Evolutionary conservation across 495 filamentous ascomycete genomes (phyloP), one percentile per base, ranked within the genome.

Genomic region (Elaphomyces granulatus): DNA sequence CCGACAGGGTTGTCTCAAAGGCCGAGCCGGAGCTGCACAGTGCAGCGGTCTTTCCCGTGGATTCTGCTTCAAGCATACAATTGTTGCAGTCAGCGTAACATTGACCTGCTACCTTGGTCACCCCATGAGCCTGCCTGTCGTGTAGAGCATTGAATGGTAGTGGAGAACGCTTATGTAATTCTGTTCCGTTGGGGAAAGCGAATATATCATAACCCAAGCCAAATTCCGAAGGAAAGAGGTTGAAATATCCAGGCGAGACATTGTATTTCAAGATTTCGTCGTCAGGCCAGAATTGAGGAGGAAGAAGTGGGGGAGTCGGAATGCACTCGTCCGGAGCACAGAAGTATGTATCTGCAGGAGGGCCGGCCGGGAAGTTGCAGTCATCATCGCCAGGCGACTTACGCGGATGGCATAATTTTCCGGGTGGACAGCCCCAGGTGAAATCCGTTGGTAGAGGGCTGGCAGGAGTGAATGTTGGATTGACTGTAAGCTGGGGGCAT

Each of bases 361-460:
- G 43, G 3, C 46, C 46, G 10, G 15, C 43, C 23, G 41, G 42
- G 20, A 49, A 49, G 21, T 49, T 49, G 35, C 43, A 45, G 20
- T 36, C 34, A 12, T 26, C 35, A 16, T 38, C 15, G 4, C 12
- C 34, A 4, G 41, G 30, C 15, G 36, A 36, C 21, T 23, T 37
- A n/a, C 36, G 37, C 1, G 46, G 47, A 26, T 55, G 44, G 54
- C 80, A 85, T 15, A 83, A 55, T 10, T 44, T 74, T 1, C 80
- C 79, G 8, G 80, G 74, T 7, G 54, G 38, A 44, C 80, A 18
- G 45, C 44, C 12, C 45, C 45, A 47, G 19, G 36, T 43, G 31
- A 43, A 47, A 19, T 47, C 41, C 7, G 45, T 47, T 16, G 45
- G 45, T 1, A 44, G 33, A 37, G 45, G 40, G 14, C 2, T 16